These are phyloP conservation scores for Apiospora aurea DNA, from an alignment of 2,329 filamentous ascomycete genomes.

Conservation along the genomic window DNA sequence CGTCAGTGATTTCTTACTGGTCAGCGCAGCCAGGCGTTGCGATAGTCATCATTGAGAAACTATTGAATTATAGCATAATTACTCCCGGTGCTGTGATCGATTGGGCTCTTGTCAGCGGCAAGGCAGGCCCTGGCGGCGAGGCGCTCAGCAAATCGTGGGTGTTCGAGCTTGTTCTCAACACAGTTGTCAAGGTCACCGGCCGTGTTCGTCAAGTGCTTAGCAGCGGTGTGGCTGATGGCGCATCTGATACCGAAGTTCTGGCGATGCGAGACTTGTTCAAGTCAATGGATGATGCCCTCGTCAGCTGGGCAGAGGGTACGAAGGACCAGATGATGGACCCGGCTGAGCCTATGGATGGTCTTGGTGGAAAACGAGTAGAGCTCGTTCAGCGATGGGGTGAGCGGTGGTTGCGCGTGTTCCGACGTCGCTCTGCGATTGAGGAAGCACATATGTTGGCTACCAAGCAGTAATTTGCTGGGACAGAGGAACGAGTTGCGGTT, in stretches of 20 bases:
- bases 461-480: conserved; percentile 1
- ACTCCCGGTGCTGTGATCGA: conserved; percentile 85
- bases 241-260: conserved; percentile 67
- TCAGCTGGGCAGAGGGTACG: conserved; percentile 73
- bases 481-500: not conserved
- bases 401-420: conserved; percentile 86
- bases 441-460: conserved; percentile 58
- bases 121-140: conserved; percentile 62
- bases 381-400: conserved; percentile 81
- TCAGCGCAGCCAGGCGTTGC: conserved; percentile 89
- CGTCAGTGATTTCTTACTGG: conserved; percentile 93
- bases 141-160: conserved; percentile 77
- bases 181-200: conserved; percentile 87
- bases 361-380: conserved; percentile 63
- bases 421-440: conserved; percentile 83
- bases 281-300: conserved; percentile 79
- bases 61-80: conserved; percentile 96
- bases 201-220: conserved; percentile 82
- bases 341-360: conserved; percentile 57
- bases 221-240: conserved; percentile 61
- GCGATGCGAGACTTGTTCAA: conserved; percentile 83
- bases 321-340: conserved; percentile 79
- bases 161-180: conserved; percentile 90
- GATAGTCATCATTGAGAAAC: conserved; percentile 91
- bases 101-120: conserved; percentile 78